Conservation (phyloP, 2,329 filamentous ascomycete genomes). For the Coniochaeta ligniaria region DNA sequence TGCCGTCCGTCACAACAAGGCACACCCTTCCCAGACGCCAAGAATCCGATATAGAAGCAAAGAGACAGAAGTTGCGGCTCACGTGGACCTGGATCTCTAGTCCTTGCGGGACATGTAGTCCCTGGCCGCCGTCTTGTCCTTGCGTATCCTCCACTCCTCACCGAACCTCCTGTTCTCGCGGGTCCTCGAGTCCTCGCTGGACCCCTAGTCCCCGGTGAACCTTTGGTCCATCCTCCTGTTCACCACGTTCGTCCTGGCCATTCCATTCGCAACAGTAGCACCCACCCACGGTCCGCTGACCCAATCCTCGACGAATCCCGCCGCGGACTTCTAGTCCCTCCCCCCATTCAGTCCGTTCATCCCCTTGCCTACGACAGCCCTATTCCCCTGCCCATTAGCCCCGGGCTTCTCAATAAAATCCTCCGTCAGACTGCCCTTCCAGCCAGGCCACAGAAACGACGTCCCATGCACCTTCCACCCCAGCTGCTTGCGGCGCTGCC, state of each 20-base stretch:
- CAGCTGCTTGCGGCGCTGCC: slow-evolving; percentile 56
- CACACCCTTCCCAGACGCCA: too few relatives aligned
- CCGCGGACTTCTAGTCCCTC: background rate
- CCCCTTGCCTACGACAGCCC: background rate
- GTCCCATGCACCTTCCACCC: slow-evolving; percentile 61
- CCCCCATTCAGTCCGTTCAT: background rate
- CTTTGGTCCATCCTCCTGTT: too few relatives aligned
- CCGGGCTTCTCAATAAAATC: background rate
- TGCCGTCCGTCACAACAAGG: background rate
- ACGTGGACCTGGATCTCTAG: too few relatives aligned
- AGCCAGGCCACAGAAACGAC: slow-evolving; percentile 30
- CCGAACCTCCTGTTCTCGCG: too few relatives aligned
- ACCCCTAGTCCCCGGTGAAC: too few relatives aligned
- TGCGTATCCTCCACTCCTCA: too few relatives aligned
- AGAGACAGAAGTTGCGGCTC: too few relatives aligned
- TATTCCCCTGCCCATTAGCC: background rate
- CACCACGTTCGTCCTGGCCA: too few relatives aligned
- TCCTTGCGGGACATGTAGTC: background rate
- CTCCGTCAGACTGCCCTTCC: slow-evolving; percentile 9
- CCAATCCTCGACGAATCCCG: background rate
- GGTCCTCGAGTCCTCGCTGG: too few relatives aligned
- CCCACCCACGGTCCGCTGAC: too few relatives aligned
- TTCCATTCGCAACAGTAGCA: too few relatives aligned
- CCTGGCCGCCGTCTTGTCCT: background rate
- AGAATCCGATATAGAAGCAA: too few relatives aligned